Conservation (phyloP, 2,329 filamentous ascomycete species). For the Exophiala phaeomuriformis region DNA sequence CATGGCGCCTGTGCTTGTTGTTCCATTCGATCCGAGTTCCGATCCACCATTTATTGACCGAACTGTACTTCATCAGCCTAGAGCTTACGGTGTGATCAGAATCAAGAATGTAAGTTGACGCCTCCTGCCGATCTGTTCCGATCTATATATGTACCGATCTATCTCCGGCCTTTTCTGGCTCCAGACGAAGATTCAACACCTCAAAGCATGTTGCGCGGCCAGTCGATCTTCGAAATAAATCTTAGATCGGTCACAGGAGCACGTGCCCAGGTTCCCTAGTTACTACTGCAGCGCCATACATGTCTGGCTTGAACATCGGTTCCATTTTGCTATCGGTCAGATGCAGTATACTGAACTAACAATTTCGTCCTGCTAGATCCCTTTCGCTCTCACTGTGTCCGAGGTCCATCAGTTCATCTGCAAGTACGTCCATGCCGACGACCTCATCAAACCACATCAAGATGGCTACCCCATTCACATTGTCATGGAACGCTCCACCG, state of each 20-base stretch:
- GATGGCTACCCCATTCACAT: slow-evolving; percentile 47
- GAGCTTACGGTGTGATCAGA: slow-evolving; percentile 30
- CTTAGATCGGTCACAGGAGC: neutral
- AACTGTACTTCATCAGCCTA: slow-evolving; percentile 18
- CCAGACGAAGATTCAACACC: too few relatives aligned
- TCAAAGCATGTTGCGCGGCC: neutral
- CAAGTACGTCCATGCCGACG: slow-evolving; percentile 34
- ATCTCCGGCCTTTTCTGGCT: neutral
- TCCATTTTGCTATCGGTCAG: neutral
- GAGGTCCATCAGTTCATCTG: slow-evolving; percentile 45
- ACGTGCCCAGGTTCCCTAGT: neutral
- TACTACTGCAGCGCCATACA: neutral
- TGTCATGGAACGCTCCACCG: slow-evolving; percentile 52
- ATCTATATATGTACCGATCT: neutral
- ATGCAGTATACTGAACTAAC: slow-evolving; percentile 1
- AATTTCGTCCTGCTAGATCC: slow-evolving; percentile 34
- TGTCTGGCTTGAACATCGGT: too few relatives aligned
- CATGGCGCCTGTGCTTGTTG: neutral
- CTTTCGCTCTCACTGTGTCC: slow-evolving; percentile 44
- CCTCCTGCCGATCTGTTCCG: neutral
- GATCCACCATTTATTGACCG: slow-evolving; percentile 26
- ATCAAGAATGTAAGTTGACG: slow-evolving; percentile 31
- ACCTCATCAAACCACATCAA: slow-evolving; percentile 21
- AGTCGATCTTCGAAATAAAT: neutral
- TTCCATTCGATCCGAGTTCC: slow-evolving; percentile 14